These are phyloP conservation scores for Trametes pubescens DNA, from an alignment of 1,284 basidiomycete species.

Conservation along the genomic window DNA sequence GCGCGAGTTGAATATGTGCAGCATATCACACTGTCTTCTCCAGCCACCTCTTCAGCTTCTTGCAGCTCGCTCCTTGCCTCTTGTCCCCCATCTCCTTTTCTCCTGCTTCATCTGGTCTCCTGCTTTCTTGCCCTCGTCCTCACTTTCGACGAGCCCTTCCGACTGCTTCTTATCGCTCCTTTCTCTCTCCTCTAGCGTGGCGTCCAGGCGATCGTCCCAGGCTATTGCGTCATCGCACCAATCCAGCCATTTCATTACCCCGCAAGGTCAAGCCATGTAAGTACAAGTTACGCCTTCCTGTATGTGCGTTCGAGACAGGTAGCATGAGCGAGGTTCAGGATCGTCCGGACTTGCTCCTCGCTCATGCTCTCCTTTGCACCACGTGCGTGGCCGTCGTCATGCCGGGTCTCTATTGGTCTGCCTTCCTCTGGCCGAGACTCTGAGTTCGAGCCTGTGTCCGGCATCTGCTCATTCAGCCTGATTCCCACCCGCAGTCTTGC, in stretches of 20 bases:
- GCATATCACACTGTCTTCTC: not conserved
- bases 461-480: too few species aligned
- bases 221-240: not conserved
- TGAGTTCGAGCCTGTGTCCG: too few species aligned
- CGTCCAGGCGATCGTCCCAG: not conserved
- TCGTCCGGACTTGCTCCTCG: too few species aligned
- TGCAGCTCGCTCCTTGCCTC: not conserved
- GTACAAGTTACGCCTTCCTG: not conserved
- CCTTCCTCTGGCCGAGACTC: not conserved
- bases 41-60: not conserved
- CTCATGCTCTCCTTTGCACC: too few species aligned
- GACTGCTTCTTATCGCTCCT: not conserved
- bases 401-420: not conserved
- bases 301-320: too few species aligned
- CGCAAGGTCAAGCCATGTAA: not conserved
- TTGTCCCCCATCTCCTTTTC: not conserved
- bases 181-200: not conserved
- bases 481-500: not conserved
- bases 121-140: not conserved
- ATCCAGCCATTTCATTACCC: not conserved
- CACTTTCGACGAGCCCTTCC: not conserved
- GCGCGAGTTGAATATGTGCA: too few species aligned
- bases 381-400: not conserved
- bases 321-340: too few species aligned
- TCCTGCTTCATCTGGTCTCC: not conserved